phyloP scores from a whole-genome alignment of 306 rosid genomes.

The Corylus heterophylla region DNA sequence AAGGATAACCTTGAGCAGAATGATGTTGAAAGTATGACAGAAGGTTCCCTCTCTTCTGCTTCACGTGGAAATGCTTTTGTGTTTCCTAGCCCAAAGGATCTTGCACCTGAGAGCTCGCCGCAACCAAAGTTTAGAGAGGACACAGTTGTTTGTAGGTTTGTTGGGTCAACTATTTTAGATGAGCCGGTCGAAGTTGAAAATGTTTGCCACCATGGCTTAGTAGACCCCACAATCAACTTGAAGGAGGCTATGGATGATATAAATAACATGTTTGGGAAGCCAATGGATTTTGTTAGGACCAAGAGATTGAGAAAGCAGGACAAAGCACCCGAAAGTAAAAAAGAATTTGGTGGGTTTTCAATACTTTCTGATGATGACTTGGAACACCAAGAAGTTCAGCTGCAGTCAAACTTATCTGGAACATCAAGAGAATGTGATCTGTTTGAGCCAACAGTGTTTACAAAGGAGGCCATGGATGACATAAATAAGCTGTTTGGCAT shows the following conservation, averaged over 20 bases:
- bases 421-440: slow-evolving; percentile 55
- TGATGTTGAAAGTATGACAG: slow-evolving; percentile 32
- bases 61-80: slow-evolving; percentile 49
- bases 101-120: slow-evolving; percentile 37
- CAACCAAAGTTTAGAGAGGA: slow-evolving; percentile 77
- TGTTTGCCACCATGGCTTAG: slow-evolving; percentile 92
- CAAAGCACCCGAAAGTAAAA: slow-evolving; percentile 44
- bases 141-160: slow-evolving; percentile 83
- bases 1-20: slow-evolving; percentile 31
- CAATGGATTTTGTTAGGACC: slow-evolving; percentile 76
- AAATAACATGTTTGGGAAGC: slow-evolving; percentile 94
- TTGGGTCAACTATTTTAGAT: slow-evolving; percentile 79
- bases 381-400: slow-evolving; percentile 40
- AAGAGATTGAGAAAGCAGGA: slow-evolving; percentile 60
- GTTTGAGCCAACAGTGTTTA: slow-evolving; percentile 76
- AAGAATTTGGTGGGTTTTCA: slow-evolving; percentile 61
- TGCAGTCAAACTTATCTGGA: slow-evolving; percentile 35
- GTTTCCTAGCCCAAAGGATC: slow-evolving; percentile 65
- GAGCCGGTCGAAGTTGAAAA: slow-evolving; percentile 86
- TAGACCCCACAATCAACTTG: slow-evolving; percentile 91
- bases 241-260: slow-evolving; percentile 97
- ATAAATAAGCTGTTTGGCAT: slow-evolving; percentile 84
- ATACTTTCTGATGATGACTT: slow-evolving; percentile 79
- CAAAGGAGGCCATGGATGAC: slow-evolving; percentile 86
- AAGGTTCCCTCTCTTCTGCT: slow-evolving; percentile 45